Base-by-base conservation (phyloP, 371 early-diverging fungal species). In the Paraphysoderma sedebokerense region DNA sequence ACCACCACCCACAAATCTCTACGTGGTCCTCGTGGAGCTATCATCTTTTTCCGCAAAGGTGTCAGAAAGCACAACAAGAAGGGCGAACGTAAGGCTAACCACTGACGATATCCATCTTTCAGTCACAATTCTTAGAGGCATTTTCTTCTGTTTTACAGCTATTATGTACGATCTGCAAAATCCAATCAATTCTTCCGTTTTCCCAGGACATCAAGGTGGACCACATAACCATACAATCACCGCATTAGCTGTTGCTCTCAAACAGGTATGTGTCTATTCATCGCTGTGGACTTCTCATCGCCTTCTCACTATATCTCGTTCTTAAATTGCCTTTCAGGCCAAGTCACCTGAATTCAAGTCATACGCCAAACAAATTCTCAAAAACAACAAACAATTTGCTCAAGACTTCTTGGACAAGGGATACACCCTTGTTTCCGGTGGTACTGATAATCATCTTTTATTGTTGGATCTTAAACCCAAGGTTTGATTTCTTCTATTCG, bases 221-320 rank as follows among this genome's bases (percentile, higher is more conserved):
- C 98, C 99, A 29, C 98, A 98, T 72, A 98, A 98, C 77, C 92
- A 98, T 72, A 97, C 98, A 39, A 99, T 99, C 52, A 76, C 91
- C 28, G 98, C 98, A 13, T 67, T 98, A 49, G 85, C 98, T 22
- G 97, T 96, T 30, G 96, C 98, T 0, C 68, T 99, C 48, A 86
- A 93, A 65, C 92, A 97, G 70, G 76, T 76, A 26, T 61, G 63
- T 24, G 19, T 13, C 17, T 29, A n/a, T n/a, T n/a, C n/a, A n/a
- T n/a, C n/a, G n/a, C n/a, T n/a, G n/a, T n/a, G 2, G n/a, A 15
- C 3, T 8, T 11, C 26, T 13, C 30, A 15, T 23, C 15, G 13
- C 29, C n/a, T n/a, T n/a, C 27, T 17, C 44, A 26, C 46, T 26
- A 29, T 26, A 2, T n/a, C 26, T 7, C 13, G 13, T 29, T 27